Evolutionary conservation across 306 rosid species (phyloP).

Genomic region (Prunus fruticosa): DNA sequence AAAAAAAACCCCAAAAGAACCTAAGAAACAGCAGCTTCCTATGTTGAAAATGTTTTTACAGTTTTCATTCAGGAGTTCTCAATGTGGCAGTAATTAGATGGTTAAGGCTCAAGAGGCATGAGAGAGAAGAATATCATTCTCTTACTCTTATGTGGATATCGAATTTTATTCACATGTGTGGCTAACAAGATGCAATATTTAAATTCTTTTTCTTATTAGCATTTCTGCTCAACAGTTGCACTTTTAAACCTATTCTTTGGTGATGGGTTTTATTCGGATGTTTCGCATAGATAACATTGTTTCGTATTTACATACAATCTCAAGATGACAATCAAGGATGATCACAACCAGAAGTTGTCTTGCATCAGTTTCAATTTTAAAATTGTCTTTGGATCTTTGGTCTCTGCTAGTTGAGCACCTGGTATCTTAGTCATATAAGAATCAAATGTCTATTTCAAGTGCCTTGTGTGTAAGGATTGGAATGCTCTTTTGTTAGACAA

Average conservation of each 20-base stretch:
- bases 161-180: background rate
- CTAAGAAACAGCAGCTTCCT: background rate
- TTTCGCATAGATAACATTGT: background rate
- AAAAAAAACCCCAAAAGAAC: background rate
- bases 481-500: background rate
- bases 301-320: conserved; percentile 45
- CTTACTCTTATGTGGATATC: background rate
- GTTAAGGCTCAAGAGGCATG: background rate
- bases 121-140: background rate
- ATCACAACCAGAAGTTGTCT: conserved; percentile 34
- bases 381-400: conserved; percentile 35
- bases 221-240: background rate
- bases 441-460: background rate
- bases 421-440: background rate
- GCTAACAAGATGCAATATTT: background rate
- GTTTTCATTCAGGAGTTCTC: background rate
- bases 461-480: background rate
- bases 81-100: background rate
- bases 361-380: conserved; percentile 71
- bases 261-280: background rate
- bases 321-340: conserved; percentile 51
- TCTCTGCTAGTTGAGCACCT: conserved; percentile 34
- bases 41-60: background rate
- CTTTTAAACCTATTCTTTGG: background rate
- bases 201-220: background rate